Percentiles rank a stretch among this genome's conserved stretches.
Conservation (phyloP, 73 alveolate species). For the Durusdinium trenchii region DNA sequence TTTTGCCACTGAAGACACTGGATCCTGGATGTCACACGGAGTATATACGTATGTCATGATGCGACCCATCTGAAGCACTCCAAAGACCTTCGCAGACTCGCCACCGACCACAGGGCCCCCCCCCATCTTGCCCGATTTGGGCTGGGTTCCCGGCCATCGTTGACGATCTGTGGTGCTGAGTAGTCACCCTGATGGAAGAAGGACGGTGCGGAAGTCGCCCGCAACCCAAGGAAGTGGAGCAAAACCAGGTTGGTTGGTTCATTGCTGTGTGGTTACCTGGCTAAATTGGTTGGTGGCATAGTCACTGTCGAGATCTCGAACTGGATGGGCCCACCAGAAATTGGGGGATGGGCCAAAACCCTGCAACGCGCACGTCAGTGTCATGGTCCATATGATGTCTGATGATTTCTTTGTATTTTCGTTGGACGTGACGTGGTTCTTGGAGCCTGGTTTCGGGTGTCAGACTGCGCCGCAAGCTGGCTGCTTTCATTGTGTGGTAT, state of each 20-base stretch:
- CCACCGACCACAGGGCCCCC: not conserved
- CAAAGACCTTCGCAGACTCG: not conserved
- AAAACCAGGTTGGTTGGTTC: not conserved
- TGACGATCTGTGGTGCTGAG: slow-evolving; percentile 93
- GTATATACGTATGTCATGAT: too few species aligned
- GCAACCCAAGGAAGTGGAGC: not conserved
- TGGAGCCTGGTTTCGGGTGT: too few species aligned
- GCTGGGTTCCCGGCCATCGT: slow-evolving; percentile 26
- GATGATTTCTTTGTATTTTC: not conserved
- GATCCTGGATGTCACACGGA: too few species aligned
- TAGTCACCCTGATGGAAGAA: slow-evolving; percentile 61
- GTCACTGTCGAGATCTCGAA: not conserved
- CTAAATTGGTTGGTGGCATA: not conserved
- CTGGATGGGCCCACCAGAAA: too few species aligned
- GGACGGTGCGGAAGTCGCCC: not conserved
- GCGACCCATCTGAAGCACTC: too few species aligned
- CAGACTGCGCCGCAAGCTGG: too few species aligned
- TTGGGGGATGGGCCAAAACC: not conserved
- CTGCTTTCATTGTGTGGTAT: too few species aligned
- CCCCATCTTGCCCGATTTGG: not conserved
- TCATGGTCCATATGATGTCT: not conserved
- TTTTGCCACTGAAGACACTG: too few species aligned
- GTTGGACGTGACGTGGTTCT: too few species aligned
- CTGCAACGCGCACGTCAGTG: not conserved
- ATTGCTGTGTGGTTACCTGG: not conserved